A percentile compares a stretch with the other conserved stretches of the same genome.
phyloP scores from a whole-genome alignment of 2,329 filamentous ascomycete species.

The Albophoma yamanashiensis region DNA sequence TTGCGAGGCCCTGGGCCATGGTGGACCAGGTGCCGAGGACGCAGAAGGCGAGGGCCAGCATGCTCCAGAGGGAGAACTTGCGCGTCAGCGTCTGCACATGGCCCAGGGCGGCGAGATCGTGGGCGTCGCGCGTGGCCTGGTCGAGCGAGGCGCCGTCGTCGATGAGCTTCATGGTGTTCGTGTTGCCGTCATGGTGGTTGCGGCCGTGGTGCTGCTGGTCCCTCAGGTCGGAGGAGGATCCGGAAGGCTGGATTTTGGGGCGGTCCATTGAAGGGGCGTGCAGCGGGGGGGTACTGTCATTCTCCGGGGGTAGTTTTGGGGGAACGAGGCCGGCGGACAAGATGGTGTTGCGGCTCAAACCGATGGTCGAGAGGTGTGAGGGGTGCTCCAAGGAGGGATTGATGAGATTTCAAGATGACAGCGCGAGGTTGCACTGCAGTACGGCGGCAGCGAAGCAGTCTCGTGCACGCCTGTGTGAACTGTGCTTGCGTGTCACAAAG shows the following conservation, averaged over 20 bases:
- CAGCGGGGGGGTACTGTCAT: conserved; percentile 2
- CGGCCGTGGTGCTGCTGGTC: too few relatives aligned
- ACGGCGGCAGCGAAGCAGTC: neutral
- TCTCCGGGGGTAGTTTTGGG: neutral
- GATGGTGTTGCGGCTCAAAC: neutral
- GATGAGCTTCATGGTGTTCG: neutral
- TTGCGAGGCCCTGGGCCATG: conserved; percentile 36
- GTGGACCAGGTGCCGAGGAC: conserved; percentile 49
- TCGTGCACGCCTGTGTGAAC: neutral
- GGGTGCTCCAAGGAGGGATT: neutral
- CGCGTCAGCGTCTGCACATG: conserved; percentile 27
- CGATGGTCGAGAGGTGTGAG: neutral
- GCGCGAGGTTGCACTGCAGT: neutral
- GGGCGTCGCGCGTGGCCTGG: conserved; percentile 22
- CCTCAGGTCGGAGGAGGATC: neutral
- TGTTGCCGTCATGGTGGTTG: neutral
- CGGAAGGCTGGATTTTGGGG: conserved; percentile 1
- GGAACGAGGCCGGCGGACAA: neutral
- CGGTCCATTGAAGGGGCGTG: conserved; percentile 5
- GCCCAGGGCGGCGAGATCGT: conserved; percentile 28
- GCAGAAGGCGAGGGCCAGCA: conserved; percentile 46
- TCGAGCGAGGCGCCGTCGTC: conserved; percentile 9
- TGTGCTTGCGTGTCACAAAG: neutral
- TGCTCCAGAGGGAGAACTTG: conserved; percentile 44
- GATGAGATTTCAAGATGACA: neutral